Evolutionary conservation across 2,329 filamentous ascomycete species (phyloP).

Genomic region (Diaporthe capsici): DNA sequence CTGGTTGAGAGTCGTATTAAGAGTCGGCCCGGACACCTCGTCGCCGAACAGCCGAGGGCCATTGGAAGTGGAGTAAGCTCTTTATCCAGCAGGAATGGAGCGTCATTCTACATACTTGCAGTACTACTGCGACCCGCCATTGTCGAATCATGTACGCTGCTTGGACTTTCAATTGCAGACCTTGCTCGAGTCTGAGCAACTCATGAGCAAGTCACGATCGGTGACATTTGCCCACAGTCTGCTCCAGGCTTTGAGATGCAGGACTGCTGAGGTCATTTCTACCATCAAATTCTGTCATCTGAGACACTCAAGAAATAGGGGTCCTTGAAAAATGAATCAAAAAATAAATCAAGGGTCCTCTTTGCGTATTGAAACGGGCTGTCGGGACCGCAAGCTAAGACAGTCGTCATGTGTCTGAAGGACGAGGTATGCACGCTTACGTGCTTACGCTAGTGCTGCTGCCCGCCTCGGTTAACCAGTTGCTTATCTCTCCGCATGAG

Average conservation of each 20-base stretch:
- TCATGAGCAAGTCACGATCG: background rate
- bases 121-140: no score
- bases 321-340: background rate
- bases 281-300: background rate
- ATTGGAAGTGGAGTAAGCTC: conserved; percentile 3
- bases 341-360: background rate
- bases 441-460: background rate
- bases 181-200: background rate
- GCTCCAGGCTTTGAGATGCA: background rate
- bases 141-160: background rate
- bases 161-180: background rate
- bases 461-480: background rate
- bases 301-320: background rate
- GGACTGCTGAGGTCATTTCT: background rate
- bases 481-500: conserved; percentile 3
- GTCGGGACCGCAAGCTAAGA: background rate
- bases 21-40: background rate
- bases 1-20: background rate
- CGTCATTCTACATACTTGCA: background rate
- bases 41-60: conserved; percentile 7
- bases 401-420: background rate
- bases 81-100: background rate
- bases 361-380: background rate
- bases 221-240: background rate
- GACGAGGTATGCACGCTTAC: background rate